Conservation (phyloP, 148 eudicot genomes). For the Vaccinium vitisidaea region DNA sequence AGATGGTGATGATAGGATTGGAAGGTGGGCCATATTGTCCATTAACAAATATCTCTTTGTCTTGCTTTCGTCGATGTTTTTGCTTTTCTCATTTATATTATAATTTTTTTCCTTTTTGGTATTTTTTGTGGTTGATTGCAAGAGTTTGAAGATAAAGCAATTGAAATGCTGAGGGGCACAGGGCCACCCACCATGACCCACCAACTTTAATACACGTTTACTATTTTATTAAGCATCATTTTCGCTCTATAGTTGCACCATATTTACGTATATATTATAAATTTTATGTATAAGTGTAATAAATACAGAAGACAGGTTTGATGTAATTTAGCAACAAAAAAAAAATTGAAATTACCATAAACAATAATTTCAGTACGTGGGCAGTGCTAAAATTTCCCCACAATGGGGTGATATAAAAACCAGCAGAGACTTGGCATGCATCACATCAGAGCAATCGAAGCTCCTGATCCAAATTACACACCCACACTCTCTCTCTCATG, state of each 20-base stretch:
- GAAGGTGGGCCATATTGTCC: constrained; percentile 12
- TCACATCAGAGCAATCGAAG: too few relatives aligned
- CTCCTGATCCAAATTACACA: too few relatives aligned
- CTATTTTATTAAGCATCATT: background rate
- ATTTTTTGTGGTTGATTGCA: constrained; percentile 35
- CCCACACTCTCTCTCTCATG: too few relatives aligned
- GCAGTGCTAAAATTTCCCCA: too few relatives aligned
- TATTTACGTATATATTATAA: background rate
- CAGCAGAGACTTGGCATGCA: too few relatives aligned
- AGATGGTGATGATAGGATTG: constrained; percentile 5
- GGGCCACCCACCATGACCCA: constrained; percentile 35
- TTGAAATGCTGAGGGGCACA: constrained; percentile 29
- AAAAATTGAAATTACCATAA: background rate
- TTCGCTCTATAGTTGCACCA: background rate
- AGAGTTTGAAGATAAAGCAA: constrained; percentile 38
- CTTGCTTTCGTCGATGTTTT: constrained; percentile 8
- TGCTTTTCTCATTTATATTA: constrained; percentile 15
- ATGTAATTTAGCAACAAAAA: background rate
- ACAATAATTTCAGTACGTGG: too few relatives aligned
- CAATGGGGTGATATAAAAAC: too few relatives aligned
- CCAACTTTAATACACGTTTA: constrained; percentile 37
- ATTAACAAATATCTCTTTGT: constrained; percentile 21
- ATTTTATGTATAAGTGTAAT: too few relatives aligned
- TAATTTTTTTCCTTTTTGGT: background rate
- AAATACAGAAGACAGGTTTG: background rate